Percentiles rank a stretch among this genome's conserved stretches.
phyloP scores from a whole-genome alignment of 192 early-diverging fungal genomes.

The Podila verticillata region DNA sequence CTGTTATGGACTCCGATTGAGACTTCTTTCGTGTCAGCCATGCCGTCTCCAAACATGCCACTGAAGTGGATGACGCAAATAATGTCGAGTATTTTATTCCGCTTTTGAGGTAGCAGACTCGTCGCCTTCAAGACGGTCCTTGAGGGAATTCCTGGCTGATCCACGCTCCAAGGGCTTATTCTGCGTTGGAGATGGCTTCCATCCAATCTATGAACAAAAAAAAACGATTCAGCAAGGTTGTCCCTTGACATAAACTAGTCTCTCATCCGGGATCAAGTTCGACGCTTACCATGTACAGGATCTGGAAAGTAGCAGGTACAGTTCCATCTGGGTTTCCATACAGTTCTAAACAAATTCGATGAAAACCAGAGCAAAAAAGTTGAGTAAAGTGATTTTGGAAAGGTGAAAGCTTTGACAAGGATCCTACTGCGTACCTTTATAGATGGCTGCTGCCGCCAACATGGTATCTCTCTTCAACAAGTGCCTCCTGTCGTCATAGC shows the following conservation, averaged over 20 bases:
- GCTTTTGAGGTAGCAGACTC: neutral
- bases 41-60: too few species aligned
- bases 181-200: slow-evolving; percentile 90
- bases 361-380: too few species aligned
- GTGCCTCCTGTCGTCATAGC: slow-evolving; percentile 59
- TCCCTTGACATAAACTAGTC: slow-evolving; percentile 15
- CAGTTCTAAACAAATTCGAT: too few species aligned
- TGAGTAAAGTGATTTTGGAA: too few species aligned
- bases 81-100: neutral
- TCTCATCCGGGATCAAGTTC: slow-evolving; percentile 8
- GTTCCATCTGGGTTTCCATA: slow-evolving; percentile 89
- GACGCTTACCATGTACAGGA: slow-evolving; percentile 64
- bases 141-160: slow-evolving; percentile 82
- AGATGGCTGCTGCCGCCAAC: slow-evolving; percentile 85
- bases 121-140: slow-evolving; percentile 62
- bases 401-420: too few species aligned
- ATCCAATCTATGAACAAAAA: slow-evolving; percentile 77
- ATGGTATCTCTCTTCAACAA: slow-evolving; percentile 85
- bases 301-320: slow-evolving; percentile 95
- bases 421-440: slow-evolving; percentile 82
- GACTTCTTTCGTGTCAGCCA: too few species aligned
- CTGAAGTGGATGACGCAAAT: too few species aligned
- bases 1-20: too few species aligned
- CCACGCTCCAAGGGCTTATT: slow-evolving; percentile 86
- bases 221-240: slow-evolving; percentile 4